Evolutionary conservation across 2,329 filamentous ascomycete genomes (phyloP).

Genomic region (Alternaria triticina): DNA sequence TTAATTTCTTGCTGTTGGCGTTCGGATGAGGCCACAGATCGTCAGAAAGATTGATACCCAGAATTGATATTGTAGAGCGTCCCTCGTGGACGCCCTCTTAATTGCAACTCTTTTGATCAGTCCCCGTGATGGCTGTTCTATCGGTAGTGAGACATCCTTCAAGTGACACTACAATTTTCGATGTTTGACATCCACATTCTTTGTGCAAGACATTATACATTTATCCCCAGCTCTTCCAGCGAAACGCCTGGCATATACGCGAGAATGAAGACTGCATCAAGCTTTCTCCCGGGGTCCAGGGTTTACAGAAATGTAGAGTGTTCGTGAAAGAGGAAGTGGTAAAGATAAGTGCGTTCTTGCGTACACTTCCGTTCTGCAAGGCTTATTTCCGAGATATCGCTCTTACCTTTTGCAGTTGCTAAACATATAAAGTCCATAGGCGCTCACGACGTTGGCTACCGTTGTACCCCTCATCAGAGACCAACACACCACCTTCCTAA

Average conservation of each 20-base stretch:
- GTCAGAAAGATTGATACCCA: constrained; percentile 1
- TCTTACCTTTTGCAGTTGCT: background rate
- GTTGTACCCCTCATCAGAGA: constrained; percentile 1
- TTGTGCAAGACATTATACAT: background rate
- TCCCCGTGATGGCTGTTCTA: background rate
- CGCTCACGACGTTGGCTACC: background rate
- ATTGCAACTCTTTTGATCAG: background rate
- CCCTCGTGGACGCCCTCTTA: background rate
- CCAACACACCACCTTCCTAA: constrained; percentile 12
- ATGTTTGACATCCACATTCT: background rate
- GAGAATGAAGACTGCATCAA: background rate
- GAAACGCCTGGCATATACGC: background rate
- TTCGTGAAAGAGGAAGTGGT: background rate
- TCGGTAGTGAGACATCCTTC: background rate
- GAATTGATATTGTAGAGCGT: background rate
- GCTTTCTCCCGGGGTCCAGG: background rate
- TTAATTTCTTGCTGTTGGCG: constrained; percentile 6
- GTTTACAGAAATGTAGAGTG: background rate
- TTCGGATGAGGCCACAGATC: background rate
- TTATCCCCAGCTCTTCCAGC: background rate
- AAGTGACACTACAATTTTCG: background rate
- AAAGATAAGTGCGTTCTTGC: background rate
- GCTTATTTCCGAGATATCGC: background rate
- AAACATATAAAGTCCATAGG: background rate
- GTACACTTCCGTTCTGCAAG: background rate